These are phyloP conservation scores for Didymella sp. DNA, from an alignment of 2,329 filamentous ascomycete genomes.

Conservation along the genomic window DNA sequence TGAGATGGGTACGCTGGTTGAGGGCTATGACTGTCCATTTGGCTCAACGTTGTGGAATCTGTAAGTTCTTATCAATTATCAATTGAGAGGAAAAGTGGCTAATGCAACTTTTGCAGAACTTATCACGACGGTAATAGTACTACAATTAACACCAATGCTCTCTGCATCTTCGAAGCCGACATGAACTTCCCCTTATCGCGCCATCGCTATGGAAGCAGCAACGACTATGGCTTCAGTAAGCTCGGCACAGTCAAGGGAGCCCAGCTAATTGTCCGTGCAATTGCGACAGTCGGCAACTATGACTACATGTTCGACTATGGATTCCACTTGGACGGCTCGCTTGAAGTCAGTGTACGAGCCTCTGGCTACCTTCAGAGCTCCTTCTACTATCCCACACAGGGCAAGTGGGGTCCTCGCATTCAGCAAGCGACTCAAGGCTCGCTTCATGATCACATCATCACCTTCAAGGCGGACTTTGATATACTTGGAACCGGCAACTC, in stretches of 20 bases:
- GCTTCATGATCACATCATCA: conserved; percentile 49
- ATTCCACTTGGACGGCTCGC: conserved; percentile 42
- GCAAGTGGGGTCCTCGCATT: conserved; percentile 49
- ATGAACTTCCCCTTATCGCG: conserved; percentile 46
- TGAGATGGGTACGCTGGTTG: conserved; percentile 52
- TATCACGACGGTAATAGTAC: conserved; percentile 57
- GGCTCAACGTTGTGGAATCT: conserved; percentile 60
- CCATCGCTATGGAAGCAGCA: conserved; percentile 35
- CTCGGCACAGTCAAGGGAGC: conserved; percentile 41
- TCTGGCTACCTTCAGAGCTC: conserved; percentile 43
- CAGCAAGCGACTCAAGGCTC: conserved; percentile 48
- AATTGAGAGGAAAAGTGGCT: too few relatives aligned
- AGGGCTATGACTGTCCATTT: conserved; percentile 60
- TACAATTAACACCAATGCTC: conserved; percentile 56
- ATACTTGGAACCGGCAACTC: conserved; percentile 46
- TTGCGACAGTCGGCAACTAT: conserved; percentile 56
- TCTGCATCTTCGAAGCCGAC: conserved; percentile 54
- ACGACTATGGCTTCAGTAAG: conserved; percentile 34
- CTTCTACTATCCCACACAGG: conserved; percentile 44
- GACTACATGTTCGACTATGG: conserved; percentile 47
- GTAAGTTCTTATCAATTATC: background rate
- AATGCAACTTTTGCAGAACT: background rate
- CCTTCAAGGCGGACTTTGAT: conserved; percentile 53
- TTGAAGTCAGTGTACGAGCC: conserved; percentile 46
- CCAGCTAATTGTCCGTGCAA: conserved; percentile 47